phyloP scores from a whole-genome alignment of 768 basidiomycete genomes.

The Sarcodon aspratus region DNA sequence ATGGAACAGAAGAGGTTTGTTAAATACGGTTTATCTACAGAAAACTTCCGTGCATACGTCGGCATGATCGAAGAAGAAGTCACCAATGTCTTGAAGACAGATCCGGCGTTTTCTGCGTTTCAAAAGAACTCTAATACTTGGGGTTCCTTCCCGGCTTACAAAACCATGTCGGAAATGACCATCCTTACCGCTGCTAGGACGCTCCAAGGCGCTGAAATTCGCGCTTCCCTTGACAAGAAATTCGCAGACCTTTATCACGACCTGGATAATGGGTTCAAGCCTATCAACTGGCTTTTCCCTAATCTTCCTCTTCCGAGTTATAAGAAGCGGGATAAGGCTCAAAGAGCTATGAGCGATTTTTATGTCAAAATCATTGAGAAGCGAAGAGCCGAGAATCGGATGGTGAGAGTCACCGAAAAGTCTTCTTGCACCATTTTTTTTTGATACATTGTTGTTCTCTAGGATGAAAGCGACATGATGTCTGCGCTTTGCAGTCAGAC shows the following conservation, averaged over 20 bases:
- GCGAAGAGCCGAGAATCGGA: conserved; percentile 39
- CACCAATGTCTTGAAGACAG: conserved; percentile 56
- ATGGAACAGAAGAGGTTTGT: conserved; percentile 99
- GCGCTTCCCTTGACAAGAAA: conserved; percentile 62
- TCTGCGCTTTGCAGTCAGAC: conserved; percentile 71
- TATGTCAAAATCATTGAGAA: conserved; percentile 80
- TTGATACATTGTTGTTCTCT: conserved; percentile 10
- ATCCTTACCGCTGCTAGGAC: conserved; percentile 92
- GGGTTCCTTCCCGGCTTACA: conserved; percentile 66
- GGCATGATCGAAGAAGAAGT: conserved; percentile 33
- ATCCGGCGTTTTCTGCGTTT: conserved; percentile 48
- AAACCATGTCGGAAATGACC: conserved; percentile 76
- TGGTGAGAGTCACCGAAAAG: conserved; percentile 20
- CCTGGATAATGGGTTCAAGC: conserved; percentile 93
- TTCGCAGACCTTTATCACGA: conserved; percentile 82
- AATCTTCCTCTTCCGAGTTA: conserved; percentile 88
- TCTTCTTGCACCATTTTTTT: background rate
- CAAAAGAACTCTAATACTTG: conserved; percentile 68
- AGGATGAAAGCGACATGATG: conserved; percentile 87
- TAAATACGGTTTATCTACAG: conserved; percentile 88
- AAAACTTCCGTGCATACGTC: conserved; percentile 80
- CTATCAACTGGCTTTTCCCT: conserved; percentile 91
- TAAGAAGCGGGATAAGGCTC: conserved; percentile 78
- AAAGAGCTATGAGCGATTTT: conserved; percentile 88
- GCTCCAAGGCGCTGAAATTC: conserved; percentile 87